These are phyloP conservation scores for Clavariopsis aquatica DNA, from an alignment of 495 filamentous ascomycete genomes.

Conservation along the genomic window DNA sequence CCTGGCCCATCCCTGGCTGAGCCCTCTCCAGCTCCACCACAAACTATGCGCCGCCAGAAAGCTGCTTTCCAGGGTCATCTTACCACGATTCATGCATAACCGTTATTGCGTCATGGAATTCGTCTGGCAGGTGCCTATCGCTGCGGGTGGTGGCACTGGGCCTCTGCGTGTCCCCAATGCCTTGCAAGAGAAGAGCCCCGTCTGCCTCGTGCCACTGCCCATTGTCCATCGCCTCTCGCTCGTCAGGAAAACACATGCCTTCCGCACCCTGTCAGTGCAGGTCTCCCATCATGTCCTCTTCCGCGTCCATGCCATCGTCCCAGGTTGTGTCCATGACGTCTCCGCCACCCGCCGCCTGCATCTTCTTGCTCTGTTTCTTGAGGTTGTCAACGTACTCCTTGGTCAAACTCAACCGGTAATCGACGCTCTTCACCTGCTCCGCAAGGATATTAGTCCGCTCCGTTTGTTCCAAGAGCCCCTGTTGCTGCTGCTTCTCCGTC, in stretches of 20 bases:
- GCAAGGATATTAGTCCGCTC: constrained; percentile 40
- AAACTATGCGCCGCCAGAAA: neutral
- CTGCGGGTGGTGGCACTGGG: too few species aligned
- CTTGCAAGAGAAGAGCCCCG: too few species aligned
- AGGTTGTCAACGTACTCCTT: constrained; percentile 44
- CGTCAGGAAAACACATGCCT: constrained; percentile 11
- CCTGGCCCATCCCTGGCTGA: too few species aligned
- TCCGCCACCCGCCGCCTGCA: constrained; percentile 2
- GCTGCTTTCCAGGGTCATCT: neutral
- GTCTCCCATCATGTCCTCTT: constrained; percentile 47
- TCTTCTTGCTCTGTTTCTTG: constrained; percentile 37
- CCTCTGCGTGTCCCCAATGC: too few species aligned
- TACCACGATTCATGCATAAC: constrained; percentile 27
- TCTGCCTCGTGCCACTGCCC: too few species aligned
- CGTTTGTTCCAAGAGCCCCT: constrained; percentile 41
- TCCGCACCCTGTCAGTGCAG: constrained; percentile 18
- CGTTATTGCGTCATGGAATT: constrained; percentile 29
- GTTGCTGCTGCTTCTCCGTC: constrained; percentile 38
- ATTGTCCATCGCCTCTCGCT: too few species aligned
- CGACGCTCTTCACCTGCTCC: constrained; percentile 40
- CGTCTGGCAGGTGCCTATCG: neutral
- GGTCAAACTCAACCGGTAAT: constrained; percentile 41
- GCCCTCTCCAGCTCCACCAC: neutral
- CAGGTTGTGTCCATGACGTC: constrained; percentile 34
- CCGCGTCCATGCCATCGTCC: constrained; percentile 40